Percentiles rank a stretch among this genome's conserved stretches.
Conservation (phyloP, 2,329 filamentous ascomycete genomes). For the Apiospora koreana region DNA sequence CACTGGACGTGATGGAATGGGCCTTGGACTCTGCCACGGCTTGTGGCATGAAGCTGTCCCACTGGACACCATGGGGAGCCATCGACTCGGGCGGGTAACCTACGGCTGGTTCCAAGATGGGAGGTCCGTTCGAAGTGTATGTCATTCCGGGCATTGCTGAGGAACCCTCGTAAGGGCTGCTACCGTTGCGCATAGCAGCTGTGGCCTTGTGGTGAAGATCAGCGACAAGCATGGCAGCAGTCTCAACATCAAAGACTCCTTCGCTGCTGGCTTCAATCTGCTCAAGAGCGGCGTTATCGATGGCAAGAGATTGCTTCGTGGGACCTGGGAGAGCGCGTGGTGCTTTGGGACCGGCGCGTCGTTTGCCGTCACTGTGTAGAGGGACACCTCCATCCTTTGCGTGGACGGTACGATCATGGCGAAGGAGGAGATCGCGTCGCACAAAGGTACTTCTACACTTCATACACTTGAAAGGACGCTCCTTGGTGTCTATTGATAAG, state of each 20-base stretch:
- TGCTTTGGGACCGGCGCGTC: conserved; percentile 72
- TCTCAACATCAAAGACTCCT: conserved; percentile 92
- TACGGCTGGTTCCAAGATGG: conserved; percentile 76
- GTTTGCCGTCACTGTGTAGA: conserved; percentile 91
- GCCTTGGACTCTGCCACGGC: conserved; percentile 71
- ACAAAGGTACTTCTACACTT: conserved; percentile 99
- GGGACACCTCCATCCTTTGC: conserved; percentile 96
- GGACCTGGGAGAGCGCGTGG: conserved; percentile 59
- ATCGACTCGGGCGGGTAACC: conserved; percentile 78
- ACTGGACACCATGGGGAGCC: conserved; percentile 78
- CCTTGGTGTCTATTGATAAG: conserved; percentile 81
- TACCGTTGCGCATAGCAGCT: conserved; percentile 62
- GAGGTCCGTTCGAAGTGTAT: conserved; percentile 70
- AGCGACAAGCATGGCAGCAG: conserved; percentile 97
- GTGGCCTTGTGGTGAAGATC: conserved; percentile 97
- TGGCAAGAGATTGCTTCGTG: conserved; percentile 75
- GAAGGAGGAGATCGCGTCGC: conserved; percentile 90
- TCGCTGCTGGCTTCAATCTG: conserved; percentile 91
- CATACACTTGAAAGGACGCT: conserved; percentile 96
- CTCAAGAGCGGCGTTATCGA: conserved; percentile 85
- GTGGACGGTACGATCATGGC: conserved; percentile 97
- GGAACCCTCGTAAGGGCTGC: conserved; percentile 56
- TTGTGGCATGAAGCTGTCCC: conserved; percentile 84
- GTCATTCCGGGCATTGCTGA: conserved; percentile 54
- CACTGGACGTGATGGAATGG: conserved; percentile 69